Base-by-base conservation (phyloP, 2,329 filamentous ascomycete genomes). In the Daldinia sp. region DNA sequence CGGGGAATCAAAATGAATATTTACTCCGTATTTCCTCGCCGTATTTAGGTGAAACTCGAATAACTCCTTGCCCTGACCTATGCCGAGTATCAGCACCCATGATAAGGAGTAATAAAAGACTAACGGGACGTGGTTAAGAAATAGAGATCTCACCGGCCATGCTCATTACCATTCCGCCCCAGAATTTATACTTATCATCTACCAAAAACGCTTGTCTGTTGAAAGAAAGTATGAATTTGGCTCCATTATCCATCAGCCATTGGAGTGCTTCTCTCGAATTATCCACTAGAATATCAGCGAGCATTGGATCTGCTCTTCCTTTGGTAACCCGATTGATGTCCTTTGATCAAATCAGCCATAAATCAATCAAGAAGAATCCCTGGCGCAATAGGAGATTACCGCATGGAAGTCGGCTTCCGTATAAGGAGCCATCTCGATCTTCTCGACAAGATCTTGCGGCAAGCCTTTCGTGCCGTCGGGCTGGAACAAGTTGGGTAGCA, bases 121-220 rank as follows among this genome's bases (percentile, higher is more conserved):
- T 3, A 37, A n/a, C 33, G 28, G 37, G 18, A 20, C 9, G 12
- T n/a, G 35, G 23, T 26, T n/a, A 30, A 6, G 12, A 30, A 3
- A 12, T 44, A 0, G 86, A 88, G 73, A 85, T 88, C 69, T 64
- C 37, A 67, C 66, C 62, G 35, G 60, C 58, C 65, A 67, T 74
- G 37, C 61, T 76, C 37, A 91, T 77, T n/a, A 81, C 82, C 74
- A 92, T 78, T 0, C 89, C 89, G 10, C 90, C 90, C 89, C 89
- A 92, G 75, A 92, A 92, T 73, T 88, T 89, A 74, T 84, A 84
- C 33, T 85, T 80, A 0, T 86, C 88, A 57, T 87, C 81, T n/a
- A 90, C 83, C 63, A 88, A 81, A 75, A 90, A 92, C 0, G 90
- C 87, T 74, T 92, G 89, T 2, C 90, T 82, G 65, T 90, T 88